phyloP scores from a whole-genome alignment of 2,329 filamentous ascomycete genomes.

The Parascedosporium putredinis region DNA sequence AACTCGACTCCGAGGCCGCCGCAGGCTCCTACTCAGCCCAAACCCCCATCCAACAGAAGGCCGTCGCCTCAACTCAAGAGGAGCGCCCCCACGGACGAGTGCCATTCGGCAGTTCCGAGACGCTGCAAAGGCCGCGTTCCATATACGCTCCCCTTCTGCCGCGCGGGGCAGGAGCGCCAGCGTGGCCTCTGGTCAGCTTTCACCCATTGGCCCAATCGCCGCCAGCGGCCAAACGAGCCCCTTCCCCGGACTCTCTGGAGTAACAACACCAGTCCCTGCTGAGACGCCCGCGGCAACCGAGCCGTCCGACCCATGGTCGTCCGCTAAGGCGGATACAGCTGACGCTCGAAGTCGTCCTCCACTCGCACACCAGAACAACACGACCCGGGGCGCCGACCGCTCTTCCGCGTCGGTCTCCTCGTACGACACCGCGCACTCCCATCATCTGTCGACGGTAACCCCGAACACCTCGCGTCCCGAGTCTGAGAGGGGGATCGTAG shows the following conservation, averaged over 20 bases:
- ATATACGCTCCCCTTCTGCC: slow-evolving; percentile 10
- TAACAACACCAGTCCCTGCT: slow-evolving; percentile 13
- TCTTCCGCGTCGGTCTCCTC: slow-evolving; percentile 29
- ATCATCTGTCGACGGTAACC: slow-evolving; percentile 19
- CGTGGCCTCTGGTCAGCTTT: background rate
- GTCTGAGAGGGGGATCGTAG: slow-evolving; percentile 20
- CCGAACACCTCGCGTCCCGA: slow-evolving; percentile 29
- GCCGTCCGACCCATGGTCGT: slow-evolving; percentile 4
- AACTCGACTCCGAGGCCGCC: background rate
- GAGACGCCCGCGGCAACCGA: slow-evolving; percentile 13
- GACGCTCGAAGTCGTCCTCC: slow-evolving; percentile 10
- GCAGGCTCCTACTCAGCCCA: no score
- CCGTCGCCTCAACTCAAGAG: background rate
- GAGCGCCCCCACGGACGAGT: slow-evolving; percentile 3
- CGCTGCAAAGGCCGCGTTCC: slow-evolving; percentile 23
- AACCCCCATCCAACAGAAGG: no score
- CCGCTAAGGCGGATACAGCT: slow-evolving; percentile 5
- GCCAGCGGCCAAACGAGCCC: background rate
- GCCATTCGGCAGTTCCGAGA: slow-evolving; percentile 25
- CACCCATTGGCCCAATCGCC: background rate
- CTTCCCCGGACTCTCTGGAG: background rate
- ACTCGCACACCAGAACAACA: slow-evolving; percentile 9
- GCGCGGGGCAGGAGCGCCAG: background rate
- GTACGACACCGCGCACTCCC: slow-evolving; percentile 22
- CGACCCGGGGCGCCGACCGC: slow-evolving; percentile 24